Evolutionary conservation across 2,329 filamentous ascomycete species (phyloP).

Genomic region (Aspergillus arachidicola): DNA sequence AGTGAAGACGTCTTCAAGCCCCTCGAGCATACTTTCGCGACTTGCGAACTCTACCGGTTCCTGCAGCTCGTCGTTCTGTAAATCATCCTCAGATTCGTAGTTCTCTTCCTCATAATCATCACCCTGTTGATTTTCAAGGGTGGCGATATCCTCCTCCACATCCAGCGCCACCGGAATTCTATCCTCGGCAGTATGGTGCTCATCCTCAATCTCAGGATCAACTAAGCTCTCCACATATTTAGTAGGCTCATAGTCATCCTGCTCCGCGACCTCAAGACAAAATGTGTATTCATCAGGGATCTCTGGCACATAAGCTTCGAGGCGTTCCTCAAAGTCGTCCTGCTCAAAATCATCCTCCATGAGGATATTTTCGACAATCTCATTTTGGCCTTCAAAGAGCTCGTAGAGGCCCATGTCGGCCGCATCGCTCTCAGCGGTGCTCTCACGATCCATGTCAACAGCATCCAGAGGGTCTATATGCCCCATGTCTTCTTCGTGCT

Average conservation of each 20-base stretch:
- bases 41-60: background rate
- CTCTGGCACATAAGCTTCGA: background rate
- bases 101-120: background rate
- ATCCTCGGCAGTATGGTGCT: background rate
- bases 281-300: background rate
- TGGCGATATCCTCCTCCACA: background rate
- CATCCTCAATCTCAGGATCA: background rate
- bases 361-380: background rate
- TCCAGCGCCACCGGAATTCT: background rate
- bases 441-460: background rate
- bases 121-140: background rate
- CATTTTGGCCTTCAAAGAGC: background rate
- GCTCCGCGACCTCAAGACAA: background rate
- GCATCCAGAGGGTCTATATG: conserved; percentile 9
- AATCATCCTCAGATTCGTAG: background rate
- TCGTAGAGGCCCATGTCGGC: background rate
- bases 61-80: background rate
- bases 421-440: background rate
- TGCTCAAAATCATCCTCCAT: background rate
- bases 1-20: conserved; percentile 24
- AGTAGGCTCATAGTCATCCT: background rate
- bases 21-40: conserved; percentile 12
- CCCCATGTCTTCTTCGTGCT: background rate
- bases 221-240: background rate
- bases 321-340: background rate